Evolutionary conservation across 345 rosid genomes (phyloP).

Genomic region (Microthlaspi erraticum): DNA sequence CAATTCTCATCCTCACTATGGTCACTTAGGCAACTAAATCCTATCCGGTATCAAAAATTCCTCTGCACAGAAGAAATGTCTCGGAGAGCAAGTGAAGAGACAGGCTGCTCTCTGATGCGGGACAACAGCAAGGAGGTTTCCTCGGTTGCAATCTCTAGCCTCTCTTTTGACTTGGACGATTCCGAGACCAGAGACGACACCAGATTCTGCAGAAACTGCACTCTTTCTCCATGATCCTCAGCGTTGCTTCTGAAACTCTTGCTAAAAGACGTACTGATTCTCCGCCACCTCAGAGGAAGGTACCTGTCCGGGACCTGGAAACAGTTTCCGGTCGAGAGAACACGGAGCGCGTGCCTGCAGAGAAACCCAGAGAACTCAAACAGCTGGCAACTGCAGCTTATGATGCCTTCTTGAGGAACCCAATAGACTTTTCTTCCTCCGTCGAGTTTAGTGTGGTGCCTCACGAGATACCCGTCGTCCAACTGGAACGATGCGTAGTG

Average conservation of each 20-base stretch:
- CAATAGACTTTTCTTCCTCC: slow-evolving; percentile 95
- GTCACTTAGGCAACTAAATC: slow-evolving; percentile 14
- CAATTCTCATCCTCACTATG: neutral
- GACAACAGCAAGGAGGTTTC: slow-evolving; percentile 73
- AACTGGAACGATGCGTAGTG: slow-evolving; percentile 92
- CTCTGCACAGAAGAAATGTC: slow-evolving; percentile 41
- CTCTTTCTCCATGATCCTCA: slow-evolving; percentile 62
- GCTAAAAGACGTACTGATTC: slow-evolving; percentile 56
- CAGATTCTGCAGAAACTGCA: slow-evolving; percentile 78
- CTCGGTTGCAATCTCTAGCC: slow-evolving; percentile 79
- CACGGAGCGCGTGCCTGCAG: slow-evolving; percentile 90
- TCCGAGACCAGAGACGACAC: slow-evolving; percentile 72
- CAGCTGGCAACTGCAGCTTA: slow-evolving; percentile 93
- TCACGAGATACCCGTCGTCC: slow-evolving; percentile 82
- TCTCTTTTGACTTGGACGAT: slow-evolving; percentile 82
- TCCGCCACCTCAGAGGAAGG: slow-evolving; percentile 85
- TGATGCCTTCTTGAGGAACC: slow-evolving; percentile 83
- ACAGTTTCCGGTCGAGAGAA: slow-evolving; percentile 90
- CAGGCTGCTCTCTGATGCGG: slow-evolving; percentile 78
- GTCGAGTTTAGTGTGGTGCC: slow-evolving; percentile 92
- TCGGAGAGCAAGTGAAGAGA: slow-evolving; percentile 43
- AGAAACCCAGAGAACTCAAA: slow-evolving; percentile 98
- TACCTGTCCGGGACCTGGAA: slow-evolving; percentile 91
- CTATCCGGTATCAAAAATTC: slow-evolving; percentile 37
- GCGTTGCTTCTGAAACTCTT: slow-evolving; percentile 56